Evolutionary conservation across 805 yeast species (phyloP), one percentile per base, ranked within the genome.

Genomic region (Groenewaldozyma salmanticensis): DNA sequence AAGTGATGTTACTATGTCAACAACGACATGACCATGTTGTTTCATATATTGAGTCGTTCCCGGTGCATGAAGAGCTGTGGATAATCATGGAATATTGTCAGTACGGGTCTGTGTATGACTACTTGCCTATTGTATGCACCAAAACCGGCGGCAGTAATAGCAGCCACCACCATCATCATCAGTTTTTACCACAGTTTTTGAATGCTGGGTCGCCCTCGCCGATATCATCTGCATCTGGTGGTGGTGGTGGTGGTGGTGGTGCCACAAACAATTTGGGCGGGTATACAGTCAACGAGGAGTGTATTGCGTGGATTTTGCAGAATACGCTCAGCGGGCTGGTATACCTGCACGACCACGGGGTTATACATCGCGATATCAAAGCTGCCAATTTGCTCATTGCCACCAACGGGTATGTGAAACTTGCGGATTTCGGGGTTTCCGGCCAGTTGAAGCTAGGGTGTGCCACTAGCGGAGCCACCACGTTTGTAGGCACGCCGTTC

Each of bases 41-140:
- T 1, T 68, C 35, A 22, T 77, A 78, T 55, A 69, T 65, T 52
- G 78, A 77, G 37, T 77, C 95, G 1, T 74, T 76, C 53, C 59
- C 81, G 3, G 66, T 69, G 34, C 85, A 77, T 34, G 75, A 76
- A 33, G 70, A 75, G 4, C 75, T 92, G 75, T 88, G 87, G 81
- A 83, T 90, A 37, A 80, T 80, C 4, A 85, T 92, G 96, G 98
- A 90, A 58, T 86, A 74, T 55, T 92, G 97, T 60, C 95, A 90
- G 9, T 96, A 94, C 21, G 96, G 96, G 0, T 84, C 96, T n/a
- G n/a, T n/a, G n/a, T n/a, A n/a, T n/a, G n/a, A n/a, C n/a, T n/a
- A n/a, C n/a, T n/a, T n/a, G n/a, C n/a, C n/a, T n/a, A n/a, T n/a
- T n/a, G n/a, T n/a, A n/a, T n/a, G n/a, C n/a, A n/a, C n/a, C n/a